Percentiles rank a stretch among this genome's conserved stretches.
These are phyloP conservation scores for Mycena albidolilacea DNA, from an alignment of 768 basidiomycete species.

Conservation along the genomic window DNA sequence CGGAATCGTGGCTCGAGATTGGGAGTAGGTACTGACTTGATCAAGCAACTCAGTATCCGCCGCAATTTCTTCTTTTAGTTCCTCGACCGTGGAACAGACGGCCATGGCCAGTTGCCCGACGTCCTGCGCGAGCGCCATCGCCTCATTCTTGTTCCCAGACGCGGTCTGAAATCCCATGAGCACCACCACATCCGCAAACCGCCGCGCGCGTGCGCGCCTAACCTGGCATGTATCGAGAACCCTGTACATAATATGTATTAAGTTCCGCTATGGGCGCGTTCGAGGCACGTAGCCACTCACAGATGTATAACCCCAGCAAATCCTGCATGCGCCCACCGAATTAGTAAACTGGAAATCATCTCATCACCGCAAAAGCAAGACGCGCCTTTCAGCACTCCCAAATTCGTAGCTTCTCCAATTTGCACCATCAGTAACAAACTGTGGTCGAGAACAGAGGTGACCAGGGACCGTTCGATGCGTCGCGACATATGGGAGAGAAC, in stretches of 20 bases:
- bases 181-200: not conserved
- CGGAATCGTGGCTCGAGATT: not conserved
- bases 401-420: constrained; percentile 32
- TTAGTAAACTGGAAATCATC: not conserved
- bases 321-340: constrained; percentile 14
- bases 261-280: constrained; percentile 7
- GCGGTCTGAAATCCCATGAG: constrained; percentile 26
- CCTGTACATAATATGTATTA: constrained; percentile 1
- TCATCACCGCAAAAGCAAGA: not conserved
- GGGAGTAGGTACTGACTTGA: constrained; percentile 5
- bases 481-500: constrained; percentile 28
- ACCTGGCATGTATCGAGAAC: constrained; percentile 40
- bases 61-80: constrained; percentile 31
- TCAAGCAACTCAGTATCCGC: constrained; percentile 34
- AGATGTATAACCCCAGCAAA: constrained; percentile 34
- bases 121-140: constrained; percentile 37
- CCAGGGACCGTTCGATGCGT: constrained; percentile 26
- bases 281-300: constrained; percentile 5
- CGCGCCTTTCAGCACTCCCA: constrained; percentile 36
- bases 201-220: not conserved
- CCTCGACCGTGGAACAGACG: constrained; percentile 30
- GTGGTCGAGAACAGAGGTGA: constrained; percentile 30
- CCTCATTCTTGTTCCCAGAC: constrained; percentile 35
- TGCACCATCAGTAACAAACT: constrained; percentile 27
- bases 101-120: constrained; percentile 33